Evolutionary conservation across 208 protist genomes (phyloP).

Genomic region (Leptomonas seymouri): DNA sequence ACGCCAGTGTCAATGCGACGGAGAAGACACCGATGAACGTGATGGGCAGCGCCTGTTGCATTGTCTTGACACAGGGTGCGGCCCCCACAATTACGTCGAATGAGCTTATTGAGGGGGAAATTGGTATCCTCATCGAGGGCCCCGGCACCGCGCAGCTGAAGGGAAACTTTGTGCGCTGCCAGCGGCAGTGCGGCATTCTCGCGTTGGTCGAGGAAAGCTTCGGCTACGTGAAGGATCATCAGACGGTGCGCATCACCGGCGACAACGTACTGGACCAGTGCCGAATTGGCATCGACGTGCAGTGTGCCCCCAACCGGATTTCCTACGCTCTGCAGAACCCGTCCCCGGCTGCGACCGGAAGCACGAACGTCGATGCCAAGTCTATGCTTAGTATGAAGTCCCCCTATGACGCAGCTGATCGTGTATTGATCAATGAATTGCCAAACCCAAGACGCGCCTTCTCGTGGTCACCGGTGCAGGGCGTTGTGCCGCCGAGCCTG

Average conservation of each 20-base stretch:
- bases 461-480: constrained; percentile 40
- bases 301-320: constrained; percentile 33
- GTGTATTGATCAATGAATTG: constrained; percentile 40
- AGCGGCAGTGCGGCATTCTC: constrained; percentile 79
- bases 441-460: constrained; percentile 44
- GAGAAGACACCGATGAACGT: constrained; percentile 11
- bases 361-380: background rate
- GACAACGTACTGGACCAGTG: constrained; percentile 87
- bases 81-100: constrained; percentile 69
- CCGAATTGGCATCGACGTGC: constrained; percentile 80
- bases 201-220: constrained; percentile 55
- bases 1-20: background rate
- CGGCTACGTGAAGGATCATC: constrained; percentile 27
- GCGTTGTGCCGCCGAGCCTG: constrained; percentile 6
- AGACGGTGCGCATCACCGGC: constrained; percentile 68
- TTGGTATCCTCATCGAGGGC: constrained; percentile 80
- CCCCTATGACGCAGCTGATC: constrained; percentile 9
- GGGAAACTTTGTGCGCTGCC: constrained; percentile 74
- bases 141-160: constrained; percentile 61
- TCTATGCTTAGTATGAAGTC: background rate
- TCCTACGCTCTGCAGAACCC: constrained; percentile 22
- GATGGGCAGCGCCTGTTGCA: constrained; percentile 50
- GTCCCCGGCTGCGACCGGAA: background rate
- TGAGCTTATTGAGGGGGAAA: constrained; percentile 69
- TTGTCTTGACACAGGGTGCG: constrained; percentile 69